Evolutionary conservation across 257 asterid genomes (phyloP).

Genomic region (Verbascum thapsus): DNA sequence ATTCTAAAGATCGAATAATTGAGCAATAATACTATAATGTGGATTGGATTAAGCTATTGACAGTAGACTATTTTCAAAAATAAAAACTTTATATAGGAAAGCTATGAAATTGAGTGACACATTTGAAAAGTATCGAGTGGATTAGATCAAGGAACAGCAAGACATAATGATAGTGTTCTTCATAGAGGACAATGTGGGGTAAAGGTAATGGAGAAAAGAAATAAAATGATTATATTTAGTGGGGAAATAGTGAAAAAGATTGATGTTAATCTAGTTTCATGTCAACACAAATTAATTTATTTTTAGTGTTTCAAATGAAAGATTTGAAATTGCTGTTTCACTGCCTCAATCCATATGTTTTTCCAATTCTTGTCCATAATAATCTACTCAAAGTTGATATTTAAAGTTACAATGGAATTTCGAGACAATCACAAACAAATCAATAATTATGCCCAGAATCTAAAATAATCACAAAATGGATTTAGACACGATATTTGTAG

Average conservation of each 20-base stretch:
- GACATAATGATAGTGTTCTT: slow-evolving; percentile 2
- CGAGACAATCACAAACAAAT: no score
- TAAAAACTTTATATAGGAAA: no score
- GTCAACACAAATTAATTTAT: slow-evolving; percentile 24
- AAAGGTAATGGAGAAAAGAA: slow-evolving; percentile 2
- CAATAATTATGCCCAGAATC: not conserved
- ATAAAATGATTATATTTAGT: slow-evolving; percentile 2
- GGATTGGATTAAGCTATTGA: no score
- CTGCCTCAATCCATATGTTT: slow-evolving; percentile 19
- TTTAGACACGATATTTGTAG: no score
- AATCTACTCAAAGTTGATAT: not conserved
- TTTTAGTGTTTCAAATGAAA: not conserved
- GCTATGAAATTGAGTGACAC: no score
- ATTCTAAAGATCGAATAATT: not conserved
- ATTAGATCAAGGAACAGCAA: slow-evolving; percentile 23
- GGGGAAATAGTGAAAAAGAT: slow-evolving; percentile 19
- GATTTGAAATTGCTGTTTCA: slow-evolving; percentile 11
- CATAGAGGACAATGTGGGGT: not conserved
- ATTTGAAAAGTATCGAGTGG: not conserved
- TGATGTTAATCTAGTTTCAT: slow-evolving; percentile 22
- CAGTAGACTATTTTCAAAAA: no score
- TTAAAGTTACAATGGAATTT: not conserved
- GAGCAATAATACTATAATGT: not conserved
- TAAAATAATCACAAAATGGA: no score
- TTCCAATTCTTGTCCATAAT: slow-evolving; percentile 17